Percentiles rank a stretch among this genome's conserved stretches.
Conservation (phyloP, 2,329 filamentous ascomycete genomes). For the Aurifilum marmelostoma region DNA sequence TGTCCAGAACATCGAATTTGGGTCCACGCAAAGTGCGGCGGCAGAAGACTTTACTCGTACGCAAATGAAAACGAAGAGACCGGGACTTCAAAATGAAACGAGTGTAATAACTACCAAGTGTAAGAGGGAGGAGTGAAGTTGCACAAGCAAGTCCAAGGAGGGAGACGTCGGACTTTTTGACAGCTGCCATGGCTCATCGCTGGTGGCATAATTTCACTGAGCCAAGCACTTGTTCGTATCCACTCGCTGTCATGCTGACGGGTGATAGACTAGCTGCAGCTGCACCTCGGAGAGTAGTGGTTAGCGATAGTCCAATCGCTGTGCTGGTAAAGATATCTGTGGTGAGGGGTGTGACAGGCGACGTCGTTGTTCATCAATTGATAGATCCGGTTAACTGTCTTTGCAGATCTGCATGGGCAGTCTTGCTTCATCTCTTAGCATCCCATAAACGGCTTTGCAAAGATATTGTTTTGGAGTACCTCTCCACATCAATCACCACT, state of each 20-base stretch:
- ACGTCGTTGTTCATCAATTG: background rate
- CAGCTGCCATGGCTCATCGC: background rate
- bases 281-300: background rate
- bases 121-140: background rate
- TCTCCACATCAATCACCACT: too few relatives aligned
- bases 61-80: background rate
- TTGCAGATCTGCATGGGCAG: background rate
- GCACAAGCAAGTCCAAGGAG: background rate
- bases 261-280: slow-evolving; percentile 1
- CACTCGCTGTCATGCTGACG: slow-evolving; percentile 3
- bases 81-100: background rate
- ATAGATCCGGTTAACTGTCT: background rate
- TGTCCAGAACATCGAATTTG: background rate
- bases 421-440: background rate
- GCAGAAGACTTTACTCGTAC: background rate
- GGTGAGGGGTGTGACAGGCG: background rate
- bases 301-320: background rate
- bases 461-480: too few relatives aligned
- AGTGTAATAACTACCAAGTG: too few relatives aligned
- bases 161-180: background rate
- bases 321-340: background rate
- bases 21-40: background rate
- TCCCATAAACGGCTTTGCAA: too few relatives aligned
- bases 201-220: background rate
- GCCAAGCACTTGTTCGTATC: background rate